Percentiles rank a stretch among this genome's conserved stretches.
Evolutionary conservation across 306 rosid species (phyloP).

Genomic region (Prosopis cineraria): DNA sequence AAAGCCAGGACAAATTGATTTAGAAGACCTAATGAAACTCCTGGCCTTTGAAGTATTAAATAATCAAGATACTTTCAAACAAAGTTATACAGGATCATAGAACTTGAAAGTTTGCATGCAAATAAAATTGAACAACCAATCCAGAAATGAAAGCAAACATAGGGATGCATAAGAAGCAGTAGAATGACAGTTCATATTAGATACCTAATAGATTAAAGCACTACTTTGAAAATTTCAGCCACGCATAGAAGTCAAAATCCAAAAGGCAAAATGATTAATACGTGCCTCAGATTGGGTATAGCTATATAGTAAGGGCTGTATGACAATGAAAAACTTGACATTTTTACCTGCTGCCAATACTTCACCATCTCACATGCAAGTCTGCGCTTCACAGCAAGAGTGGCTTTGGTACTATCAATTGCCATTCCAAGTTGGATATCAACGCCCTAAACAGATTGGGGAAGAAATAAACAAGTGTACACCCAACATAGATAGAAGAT

Average conservation of each 20-base stretch:
- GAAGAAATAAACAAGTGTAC: constrained; percentile 23
- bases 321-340: neutral
- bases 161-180: neutral
- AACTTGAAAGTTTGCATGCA: neutral
- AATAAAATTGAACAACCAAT: neutral
- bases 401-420: constrained; percentile 95
- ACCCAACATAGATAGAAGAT: constrained; percentile 4
- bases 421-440: constrained; percentile 99
- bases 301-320: neutral
- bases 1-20: neutral
- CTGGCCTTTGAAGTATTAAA: neutral
- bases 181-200: neutral
- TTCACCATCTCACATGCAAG: constrained; percentile 99
- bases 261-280: neutral
- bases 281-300: neutral
- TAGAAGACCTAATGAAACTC: neutral
- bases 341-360: constrained; percentile 94
- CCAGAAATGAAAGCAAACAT: neutral
- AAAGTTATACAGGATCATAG: neutral
- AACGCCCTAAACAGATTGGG: constrained; percentile 62
- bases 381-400: constrained; percentile 98
- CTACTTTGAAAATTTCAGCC: neutral
- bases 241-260: neutral
- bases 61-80: neutral
- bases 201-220: neutral